phyloP scores from a whole-genome alignment of 1,284 basidiomycete species.

The Fistulinella cinereoalba region DNA sequence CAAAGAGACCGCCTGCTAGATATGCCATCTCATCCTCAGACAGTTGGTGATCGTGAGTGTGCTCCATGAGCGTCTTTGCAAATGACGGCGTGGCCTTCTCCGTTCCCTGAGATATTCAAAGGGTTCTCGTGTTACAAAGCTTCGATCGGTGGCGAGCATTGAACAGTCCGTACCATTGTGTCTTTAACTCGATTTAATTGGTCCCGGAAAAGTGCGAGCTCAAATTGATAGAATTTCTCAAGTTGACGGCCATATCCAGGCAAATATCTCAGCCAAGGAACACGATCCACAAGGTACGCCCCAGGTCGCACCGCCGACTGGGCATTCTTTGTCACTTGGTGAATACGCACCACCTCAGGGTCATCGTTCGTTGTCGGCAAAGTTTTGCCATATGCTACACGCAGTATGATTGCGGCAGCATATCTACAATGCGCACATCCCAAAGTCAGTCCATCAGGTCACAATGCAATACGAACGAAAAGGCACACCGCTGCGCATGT shows the following conservation, averaged over 20 bases:
- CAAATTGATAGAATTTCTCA: background rate
- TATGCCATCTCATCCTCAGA: background rate
- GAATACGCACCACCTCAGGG: conserved; percentile 52
- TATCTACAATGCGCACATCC: conserved; percentile 52
- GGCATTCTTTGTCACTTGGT: background rate
- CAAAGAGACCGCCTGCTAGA: background rate
- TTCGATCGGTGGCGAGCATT: background rate
- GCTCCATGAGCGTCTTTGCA: background rate
- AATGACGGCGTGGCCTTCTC: background rate
- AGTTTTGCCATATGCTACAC: conserved; percentile 60
- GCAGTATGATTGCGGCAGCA: conserved; percentile 59
- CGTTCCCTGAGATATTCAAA: background rate
- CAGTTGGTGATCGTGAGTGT: background rate
- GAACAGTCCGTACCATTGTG: background rate
- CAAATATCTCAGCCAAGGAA: background rate
- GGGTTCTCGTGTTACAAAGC: background rate
- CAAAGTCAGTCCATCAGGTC: too few relatives aligned
- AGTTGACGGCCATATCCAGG: background rate
- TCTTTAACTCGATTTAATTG: background rate
- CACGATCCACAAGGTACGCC: background rate
- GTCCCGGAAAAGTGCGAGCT: background rate
- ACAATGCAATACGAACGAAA: too few relatives aligned
- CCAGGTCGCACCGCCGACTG: background rate
- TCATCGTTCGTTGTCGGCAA: conserved; percentile 49
- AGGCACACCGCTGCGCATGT: conserved; percentile 31